Base-by-base conservation (phyloP, 2,329 filamentous ascomycete genomes). In the Phoma sp. region DNA sequence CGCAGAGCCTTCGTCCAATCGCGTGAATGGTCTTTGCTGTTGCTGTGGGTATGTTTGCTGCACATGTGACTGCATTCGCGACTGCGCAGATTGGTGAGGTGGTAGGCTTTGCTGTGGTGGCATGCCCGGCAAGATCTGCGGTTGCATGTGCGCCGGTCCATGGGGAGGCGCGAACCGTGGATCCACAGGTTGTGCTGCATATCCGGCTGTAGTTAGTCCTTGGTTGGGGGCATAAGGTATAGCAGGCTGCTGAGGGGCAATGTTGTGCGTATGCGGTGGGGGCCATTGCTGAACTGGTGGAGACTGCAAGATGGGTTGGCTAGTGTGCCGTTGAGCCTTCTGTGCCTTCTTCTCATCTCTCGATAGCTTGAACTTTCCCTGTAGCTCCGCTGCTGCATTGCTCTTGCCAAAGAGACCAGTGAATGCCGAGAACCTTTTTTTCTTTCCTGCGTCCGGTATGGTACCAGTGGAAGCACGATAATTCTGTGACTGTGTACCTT, bases 401-500 rank as follows among this genome's bases (percentile, higher is more conserved):
- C 71, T 74, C 29, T 78, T 70, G 27, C 74, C 70, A 48, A 82
- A 80, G 1, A 82, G 58, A 31, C 72, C 76, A 4, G 78, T 77
- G 10, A 82, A 59, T 3, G 72, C 64, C 2, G 79, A 81, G 43
- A 80, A 79, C 31, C 79, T 72, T 51, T 79, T 80, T 58, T 80
- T 80, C 62, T 74, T 76, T 45, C 67, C 65, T 3, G 56, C 44
- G 33, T 73, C 68, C 13, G 66, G 57, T 9, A 58, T 50, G 6
- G 50, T 51, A n/a, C 65, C 54, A 2, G 58, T 58, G 24, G 61
- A 46, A 13, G 58, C 45, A 38, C 60, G 63, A 36, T 61, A 51
- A 4, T 55, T 19, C 27, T 65, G 63, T 8, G 44, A 43, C 13
- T 65, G 59, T 17, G 35, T 49, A n/a, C 29, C 37, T 10, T 51